These are phyloP conservation scores for Trichoderma virens DNA, from an alignment of 495 filamentous ascomycete genomes.

Conservation along the genomic window DNA sequence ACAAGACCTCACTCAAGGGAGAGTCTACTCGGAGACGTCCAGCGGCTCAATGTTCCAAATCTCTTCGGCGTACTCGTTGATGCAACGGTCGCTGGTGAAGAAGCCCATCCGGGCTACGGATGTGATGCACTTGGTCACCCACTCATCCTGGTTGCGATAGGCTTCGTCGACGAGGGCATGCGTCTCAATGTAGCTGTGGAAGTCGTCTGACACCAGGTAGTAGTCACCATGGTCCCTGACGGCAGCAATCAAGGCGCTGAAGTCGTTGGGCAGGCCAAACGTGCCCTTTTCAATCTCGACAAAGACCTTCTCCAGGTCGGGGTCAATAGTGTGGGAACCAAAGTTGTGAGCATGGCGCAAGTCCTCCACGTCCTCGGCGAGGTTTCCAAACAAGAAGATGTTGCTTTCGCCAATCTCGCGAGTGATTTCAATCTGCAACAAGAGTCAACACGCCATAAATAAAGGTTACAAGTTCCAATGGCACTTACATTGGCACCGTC, in stretches of 20 bases:
- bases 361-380: slow-evolving; percentile 95
- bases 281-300: slow-evolving; percentile 64
- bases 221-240: slow-evolving; percentile 93
- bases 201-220: slow-evolving; percentile 95
- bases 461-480: background rate
- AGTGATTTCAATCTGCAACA: slow-evolving; percentile 81
- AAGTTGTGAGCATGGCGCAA: slow-evolving; percentile 88
- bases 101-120: slow-evolving; percentile 90
- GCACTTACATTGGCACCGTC: slow-evolving; percentile 86
- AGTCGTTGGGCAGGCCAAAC: slow-evolving; percentile 71
- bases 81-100: slow-evolving; percentile 93
- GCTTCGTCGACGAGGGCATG: slow-evolving; percentile 84
- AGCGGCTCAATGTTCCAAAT: slow-evolving; percentile 95
- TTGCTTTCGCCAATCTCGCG: slow-evolving; percentile 92
- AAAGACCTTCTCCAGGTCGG: slow-evolving; percentile 71
- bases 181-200: slow-evolving; percentile 84
- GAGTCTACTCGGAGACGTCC: slow-evolving; percentile 5
- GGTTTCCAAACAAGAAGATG: slow-evolving; percentile 96
- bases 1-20: background rate
- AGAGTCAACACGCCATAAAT: slow-evolving; percentile 11
- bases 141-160: slow-evolving; percentile 84
- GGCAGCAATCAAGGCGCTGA: slow-evolving; percentile 70
- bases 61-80: slow-evolving; percentile 92
- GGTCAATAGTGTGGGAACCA: slow-evolving; percentile 67
- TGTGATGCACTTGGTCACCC: slow-evolving; percentile 81